Conservation (phyloP, 2,329 filamentous ascomycete genomes). For the Sarocladium oryzae region DNA sequence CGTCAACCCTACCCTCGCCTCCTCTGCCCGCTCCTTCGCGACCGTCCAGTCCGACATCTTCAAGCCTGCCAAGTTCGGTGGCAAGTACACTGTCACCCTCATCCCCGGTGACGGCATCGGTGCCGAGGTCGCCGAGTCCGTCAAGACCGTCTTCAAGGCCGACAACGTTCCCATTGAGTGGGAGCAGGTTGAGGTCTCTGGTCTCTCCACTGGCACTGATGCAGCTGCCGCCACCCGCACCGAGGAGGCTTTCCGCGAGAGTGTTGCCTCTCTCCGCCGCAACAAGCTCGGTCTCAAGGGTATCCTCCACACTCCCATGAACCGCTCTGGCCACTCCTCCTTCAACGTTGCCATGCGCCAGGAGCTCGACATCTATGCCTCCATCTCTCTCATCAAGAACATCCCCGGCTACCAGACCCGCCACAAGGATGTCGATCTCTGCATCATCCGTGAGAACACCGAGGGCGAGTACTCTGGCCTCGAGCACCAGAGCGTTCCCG, state of each 20-base stretch:
- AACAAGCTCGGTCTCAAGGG: conserved; percentile 99
- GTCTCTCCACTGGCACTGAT: conserved; percentile 57
- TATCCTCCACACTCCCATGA: conserved; percentile 95
- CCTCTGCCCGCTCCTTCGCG: conserved; percentile 54
- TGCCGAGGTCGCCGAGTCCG: conserved; percentile 93
- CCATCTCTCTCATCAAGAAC: conserved; percentile 98
- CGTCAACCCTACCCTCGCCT: conserved; percentile 35
- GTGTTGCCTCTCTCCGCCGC: conserved; percentile 88
- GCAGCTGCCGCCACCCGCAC: conserved; percentile 72
- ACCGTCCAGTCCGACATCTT: conserved; percentile 93
- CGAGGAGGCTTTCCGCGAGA: conserved; percentile 92
- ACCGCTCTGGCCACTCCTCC: conserved; percentile 93
- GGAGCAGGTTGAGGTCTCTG: conserved; percentile 96
- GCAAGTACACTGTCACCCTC: conserved; percentile 98
- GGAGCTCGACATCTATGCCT: conserved; percentile 99
- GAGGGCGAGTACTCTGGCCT: conserved; percentile 99
- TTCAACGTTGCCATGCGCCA: conserved; percentile 99
- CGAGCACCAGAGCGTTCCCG: conserved; percentile 94
- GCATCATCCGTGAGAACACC: conserved; percentile 99
- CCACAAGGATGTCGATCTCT: conserved; percentile 94
- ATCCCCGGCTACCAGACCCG: conserved; percentile 97
- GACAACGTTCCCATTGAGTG: conserved; percentile 98
- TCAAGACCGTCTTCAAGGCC: conserved; percentile 99
- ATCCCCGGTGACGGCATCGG: conserved; percentile 99
- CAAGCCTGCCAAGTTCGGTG: conserved; percentile 97